These are phyloP conservation scores for Rostrohypoxylon terebratum DNA, from an alignment of 495 filamentous ascomycete genomes.

Conservation along the genomic window DNA sequence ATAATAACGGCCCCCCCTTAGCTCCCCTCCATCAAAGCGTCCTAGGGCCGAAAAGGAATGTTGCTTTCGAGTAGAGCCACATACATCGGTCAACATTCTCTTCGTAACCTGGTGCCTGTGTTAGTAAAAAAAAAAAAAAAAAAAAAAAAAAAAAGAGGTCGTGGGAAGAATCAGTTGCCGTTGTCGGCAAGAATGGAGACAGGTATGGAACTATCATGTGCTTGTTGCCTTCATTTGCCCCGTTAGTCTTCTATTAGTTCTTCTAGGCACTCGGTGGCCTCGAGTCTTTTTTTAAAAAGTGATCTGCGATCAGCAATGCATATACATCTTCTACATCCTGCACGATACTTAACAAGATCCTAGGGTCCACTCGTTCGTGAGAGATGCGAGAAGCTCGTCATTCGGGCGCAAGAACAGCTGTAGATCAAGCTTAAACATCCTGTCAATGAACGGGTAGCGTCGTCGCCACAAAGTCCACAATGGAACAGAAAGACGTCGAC, in stretches of 20 bases:
- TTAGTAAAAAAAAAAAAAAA: conserved; percentile 14
- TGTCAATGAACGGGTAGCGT: conserved; percentile 13
- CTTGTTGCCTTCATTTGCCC: conserved; percentile 31
- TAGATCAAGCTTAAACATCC: conserved; percentile 20
- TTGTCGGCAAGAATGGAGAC: conserved; percentile 47
- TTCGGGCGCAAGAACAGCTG: conserved; percentile 13
- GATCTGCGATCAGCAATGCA: conserved; percentile 28
- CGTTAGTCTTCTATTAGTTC: conserved; percentile 7
- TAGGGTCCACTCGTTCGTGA: conserved; percentile 13
- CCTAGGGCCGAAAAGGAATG: conserved; percentile 44
- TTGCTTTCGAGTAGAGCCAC: conserved; percentile 38
- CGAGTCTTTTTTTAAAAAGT: conserved; percentile 12
- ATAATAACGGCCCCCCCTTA: conserved; percentile 20
- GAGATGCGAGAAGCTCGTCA: conserved; percentile 18
- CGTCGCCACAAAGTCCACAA: conserved; percentile 18
- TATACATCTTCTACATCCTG: conserved; percentile 11
- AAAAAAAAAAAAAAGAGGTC: not conserved
- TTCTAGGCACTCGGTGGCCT: conserved; percentile 25
- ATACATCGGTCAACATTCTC: conserved; percentile 24
- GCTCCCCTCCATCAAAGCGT: conserved; percentile 12
- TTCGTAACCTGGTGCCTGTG: conserved; percentile 25
- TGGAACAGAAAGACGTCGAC: conserved; percentile 29
- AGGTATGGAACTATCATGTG: conserved; percentile 41
- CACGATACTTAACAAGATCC: conserved; percentile 27
- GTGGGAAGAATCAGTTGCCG: conserved; percentile 34